phyloP scores from a whole-genome alignment of 2,329 filamentous ascomycete species.

The Trichophyton benhamiae region DNA sequence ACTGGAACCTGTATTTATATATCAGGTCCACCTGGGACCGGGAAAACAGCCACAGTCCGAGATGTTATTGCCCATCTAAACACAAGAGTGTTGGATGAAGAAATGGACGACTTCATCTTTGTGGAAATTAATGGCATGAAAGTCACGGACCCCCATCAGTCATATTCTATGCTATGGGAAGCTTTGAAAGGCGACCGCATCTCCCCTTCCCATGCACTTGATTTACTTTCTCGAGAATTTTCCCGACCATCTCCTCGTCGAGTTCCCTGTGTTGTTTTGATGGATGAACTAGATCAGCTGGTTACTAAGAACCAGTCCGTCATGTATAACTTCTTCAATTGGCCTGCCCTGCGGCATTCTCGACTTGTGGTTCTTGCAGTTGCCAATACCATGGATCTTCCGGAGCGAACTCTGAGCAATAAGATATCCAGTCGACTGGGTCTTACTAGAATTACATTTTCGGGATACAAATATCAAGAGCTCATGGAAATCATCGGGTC shows the following conservation, averaged over 20 bases:
- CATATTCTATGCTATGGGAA: slow-evolving; percentile 91
- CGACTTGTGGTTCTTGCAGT: slow-evolving; percentile 91
- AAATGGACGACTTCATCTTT: slow-evolving; percentile 96
- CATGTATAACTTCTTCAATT: slow-evolving; percentile 99
- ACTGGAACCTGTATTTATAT: slow-evolving; percentile 97
- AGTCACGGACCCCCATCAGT: slow-evolving; percentile 93
- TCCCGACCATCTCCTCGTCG: slow-evolving; percentile 78
- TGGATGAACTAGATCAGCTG: slow-evolving; percentile 96
- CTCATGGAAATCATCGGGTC: slow-evolving; percentile 95
- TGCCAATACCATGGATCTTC: slow-evolving; percentile 97
- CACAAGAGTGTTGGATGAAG: slow-evolving; percentile 72
- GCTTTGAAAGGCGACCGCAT: slow-evolving; percentile 87
- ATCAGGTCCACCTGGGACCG: slow-evolving; percentile 93
- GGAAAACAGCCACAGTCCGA: slow-evolving; percentile 92
- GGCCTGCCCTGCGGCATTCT: slow-evolving; percentile 84
- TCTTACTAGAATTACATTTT: slow-evolving; percentile 88
- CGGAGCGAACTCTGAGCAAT: slow-evolving; percentile 90
- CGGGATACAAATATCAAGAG: slow-evolving; percentile 93
- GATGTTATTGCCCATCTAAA: slow-evolving; percentile 87
- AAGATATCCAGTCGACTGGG: slow-evolving; percentile 91
- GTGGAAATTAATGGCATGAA: slow-evolving; percentile 99
- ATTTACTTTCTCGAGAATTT: slow-evolving; percentile 85
- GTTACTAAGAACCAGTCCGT: slow-evolving; percentile 98
- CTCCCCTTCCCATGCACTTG: slow-evolving; percentile 78
- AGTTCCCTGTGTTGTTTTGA: slow-evolving; percentile 89